These are phyloP conservation scores for Reticulascus tulasneorum DNA, from an alignment of 2,329 filamentous ascomycete species.

Conservation along the genomic window DNA sequence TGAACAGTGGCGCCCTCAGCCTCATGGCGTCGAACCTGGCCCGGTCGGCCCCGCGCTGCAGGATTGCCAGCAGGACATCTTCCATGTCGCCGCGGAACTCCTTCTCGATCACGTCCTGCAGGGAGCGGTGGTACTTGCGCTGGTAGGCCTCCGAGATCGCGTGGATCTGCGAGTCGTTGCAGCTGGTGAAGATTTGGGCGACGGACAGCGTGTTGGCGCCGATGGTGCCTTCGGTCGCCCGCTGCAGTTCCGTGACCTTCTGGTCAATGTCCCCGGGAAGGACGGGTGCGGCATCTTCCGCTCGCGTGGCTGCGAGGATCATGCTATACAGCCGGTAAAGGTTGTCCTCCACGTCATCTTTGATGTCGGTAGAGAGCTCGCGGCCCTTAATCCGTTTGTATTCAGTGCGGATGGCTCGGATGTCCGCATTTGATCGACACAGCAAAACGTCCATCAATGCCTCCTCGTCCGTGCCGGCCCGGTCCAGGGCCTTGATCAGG, in stretches of 20 bases:
- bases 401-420: conserved; percentile 25
- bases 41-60: conserved; percentile 18
- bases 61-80: conserved; percentile 26
- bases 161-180: conserved; percentile 27
- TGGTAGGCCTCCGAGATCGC: conserved; percentile 24
- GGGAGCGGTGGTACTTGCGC: conserved; percentile 26
- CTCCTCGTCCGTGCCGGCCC: conserved; percentile 28
- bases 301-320: conserved; percentile 21
- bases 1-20: conserved; percentile 21
- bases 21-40: conserved; percentile 21
- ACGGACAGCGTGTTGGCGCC: conserved; percentile 26
- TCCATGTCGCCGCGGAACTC: conserved; percentile 30
- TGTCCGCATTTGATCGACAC: conserved; percentile 30
- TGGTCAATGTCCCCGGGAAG: conserved; percentile 25
- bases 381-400: conserved; percentile 22
- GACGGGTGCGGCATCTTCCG: conserved; percentile 23
- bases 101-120: conserved; percentile 29
- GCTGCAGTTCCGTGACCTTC: conserved; percentile 27
- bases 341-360: conserved; percentile 25
- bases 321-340: conserved; percentile 30
- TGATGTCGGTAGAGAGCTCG: conserved; percentile 26
- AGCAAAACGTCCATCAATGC: conserved; percentile 30
- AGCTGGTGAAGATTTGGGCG: conserved; percentile 25
- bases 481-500: conserved; percentile 24
- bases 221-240: conserved; percentile 25